Evolutionary conservation across 208 protist species (phyloP).

Genomic region (Leishmania martiniquensis): DNA sequence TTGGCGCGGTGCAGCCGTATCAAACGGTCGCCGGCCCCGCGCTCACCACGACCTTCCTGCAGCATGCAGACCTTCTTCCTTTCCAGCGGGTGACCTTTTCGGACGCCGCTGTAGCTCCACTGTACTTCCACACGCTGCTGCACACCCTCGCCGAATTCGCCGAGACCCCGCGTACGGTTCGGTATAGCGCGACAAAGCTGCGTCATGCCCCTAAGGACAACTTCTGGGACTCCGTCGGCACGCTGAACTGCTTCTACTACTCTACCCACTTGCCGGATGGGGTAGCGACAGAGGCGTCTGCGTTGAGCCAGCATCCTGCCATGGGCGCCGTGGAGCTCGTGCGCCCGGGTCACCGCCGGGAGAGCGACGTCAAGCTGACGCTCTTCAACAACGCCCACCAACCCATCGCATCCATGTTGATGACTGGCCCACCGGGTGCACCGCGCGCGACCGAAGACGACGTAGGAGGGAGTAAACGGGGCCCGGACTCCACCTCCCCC

Average conservation of each 20-base stretch:
- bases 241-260: constrained; percentile 75
- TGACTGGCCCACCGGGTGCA: constrained; percentile 44
- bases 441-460: background rate
- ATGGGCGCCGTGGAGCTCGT: constrained; percentile 79
- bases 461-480: background rate
- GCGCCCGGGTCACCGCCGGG: constrained; percentile 48
- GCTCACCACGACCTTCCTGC: constrained; percentile 68
- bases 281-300: background rate
- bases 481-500: background rate
- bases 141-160: constrained; percentile 81
- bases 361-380: constrained; percentile 71
- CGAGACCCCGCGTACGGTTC: constrained; percentile 61
- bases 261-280: constrained; percentile 32
- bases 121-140: constrained; percentile 84
- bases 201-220: constrained; percentile 54
- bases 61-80: constrained; percentile 55
- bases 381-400: constrained; percentile 59
- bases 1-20: constrained; percentile 84
- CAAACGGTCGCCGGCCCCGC: constrained; percentile 80
- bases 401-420: constrained; percentile 63
- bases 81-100: constrained; percentile 70
- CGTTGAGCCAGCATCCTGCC: constrained; percentile 38
- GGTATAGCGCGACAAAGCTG: constrained; percentile 46
- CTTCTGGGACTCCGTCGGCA: constrained; percentile 76
- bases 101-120: constrained; percentile 39